Evolutionary conservation across 495 filamentous ascomycete species (phyloP).

Genomic region (Penicillium desertorum): DNA sequence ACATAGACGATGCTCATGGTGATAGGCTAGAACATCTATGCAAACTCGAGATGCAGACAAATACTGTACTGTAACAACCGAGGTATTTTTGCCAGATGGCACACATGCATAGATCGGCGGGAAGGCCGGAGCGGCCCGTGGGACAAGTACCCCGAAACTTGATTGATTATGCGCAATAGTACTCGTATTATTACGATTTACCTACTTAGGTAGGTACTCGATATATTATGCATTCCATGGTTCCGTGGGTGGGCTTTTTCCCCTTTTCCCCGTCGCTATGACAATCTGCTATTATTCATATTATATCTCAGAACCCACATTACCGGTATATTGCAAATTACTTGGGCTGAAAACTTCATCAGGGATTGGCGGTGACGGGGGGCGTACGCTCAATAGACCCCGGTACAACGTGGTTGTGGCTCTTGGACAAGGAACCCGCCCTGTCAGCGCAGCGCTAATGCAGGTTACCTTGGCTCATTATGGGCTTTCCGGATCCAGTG

Average conservation of each 20-base stretch:
- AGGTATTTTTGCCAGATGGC: conserved; percentile 24
- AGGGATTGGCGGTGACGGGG: conserved; percentile 22
- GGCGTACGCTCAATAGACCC: conserved; percentile 9
- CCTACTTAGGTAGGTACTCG: not conserved
- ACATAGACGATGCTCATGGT: not conserved
- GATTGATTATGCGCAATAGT: conserved; percentile 21
- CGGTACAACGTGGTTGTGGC: conserved; percentile 36
- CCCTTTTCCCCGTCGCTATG: not conserved
- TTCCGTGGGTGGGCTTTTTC: not conserved
- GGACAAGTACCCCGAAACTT: conserved; percentile 35
- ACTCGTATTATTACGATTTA: conserved; percentile 10
- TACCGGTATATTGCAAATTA: not conserved
- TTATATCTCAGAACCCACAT: not conserved
- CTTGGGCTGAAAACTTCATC: conserved; percentile 4
- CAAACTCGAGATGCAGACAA: not conserved
- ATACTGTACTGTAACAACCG: not conserved
- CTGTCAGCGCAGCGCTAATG: conserved; percentile 44
- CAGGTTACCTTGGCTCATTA: conserved; percentile 42
- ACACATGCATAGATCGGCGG: conserved; percentile 52
- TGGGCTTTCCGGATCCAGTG: conserved; percentile 38
- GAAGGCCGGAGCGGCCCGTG: conserved; percentile 50
- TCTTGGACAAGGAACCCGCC: conserved; percentile 31
- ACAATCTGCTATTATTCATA: not conserved
- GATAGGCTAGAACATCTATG: not conserved
- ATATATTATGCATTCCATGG: conserved; percentile 1